Conservation (phyloP, 192 early-diverging fungal species). For the Rhizoclosmatium globosum region DNA sequence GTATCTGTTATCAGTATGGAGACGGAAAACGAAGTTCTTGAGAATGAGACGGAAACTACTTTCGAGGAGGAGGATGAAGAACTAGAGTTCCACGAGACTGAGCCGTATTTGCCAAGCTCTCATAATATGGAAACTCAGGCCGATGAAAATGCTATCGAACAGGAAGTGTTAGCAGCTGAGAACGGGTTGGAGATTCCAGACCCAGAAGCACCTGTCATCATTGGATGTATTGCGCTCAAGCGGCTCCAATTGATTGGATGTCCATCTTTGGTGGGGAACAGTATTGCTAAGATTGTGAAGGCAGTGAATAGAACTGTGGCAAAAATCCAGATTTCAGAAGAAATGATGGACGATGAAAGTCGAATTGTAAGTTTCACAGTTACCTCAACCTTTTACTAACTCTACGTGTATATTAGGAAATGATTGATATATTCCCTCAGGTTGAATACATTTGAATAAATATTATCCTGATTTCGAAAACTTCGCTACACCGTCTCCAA, state of each 20-base stretch:
- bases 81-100: background rate
- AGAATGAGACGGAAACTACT: background rate
- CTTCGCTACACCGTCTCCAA: too few species aligned
- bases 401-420: background rate
- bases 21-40: slow-evolving; percentile 13
- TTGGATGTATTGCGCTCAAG: slow-evolving; percentile 10
- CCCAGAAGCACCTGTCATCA: slow-evolving; percentile 2
- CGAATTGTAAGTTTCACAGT: slow-evolving; percentile 12
- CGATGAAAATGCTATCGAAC: background rate
- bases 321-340: background rate
- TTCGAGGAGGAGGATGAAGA: slow-evolving; percentile 4
- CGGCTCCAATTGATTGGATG: background rate
- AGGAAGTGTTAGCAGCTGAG: slow-evolving; percentile 7
- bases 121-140: slow-evolving; percentile 12
- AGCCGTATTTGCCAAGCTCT: background rate
- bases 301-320: slow-evolving; percentile 19
- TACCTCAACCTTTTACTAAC: background rate
- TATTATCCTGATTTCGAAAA: background rate
- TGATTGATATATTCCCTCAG: slow-evolving; percentile 9
- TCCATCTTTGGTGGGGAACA: background rate
- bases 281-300: slow-evolving; percentile 13
- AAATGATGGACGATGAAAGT: slow-evolving; percentile 2
- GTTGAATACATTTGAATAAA: background rate
- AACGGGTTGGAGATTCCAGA: slow-evolving; percentile 4
- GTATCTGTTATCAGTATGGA: background rate